These are phyloP conservation scores for Phylloporus arenicola DNA, from an alignment of 768 basidiomycete genomes.

Conservation along the genomic window DNA sequence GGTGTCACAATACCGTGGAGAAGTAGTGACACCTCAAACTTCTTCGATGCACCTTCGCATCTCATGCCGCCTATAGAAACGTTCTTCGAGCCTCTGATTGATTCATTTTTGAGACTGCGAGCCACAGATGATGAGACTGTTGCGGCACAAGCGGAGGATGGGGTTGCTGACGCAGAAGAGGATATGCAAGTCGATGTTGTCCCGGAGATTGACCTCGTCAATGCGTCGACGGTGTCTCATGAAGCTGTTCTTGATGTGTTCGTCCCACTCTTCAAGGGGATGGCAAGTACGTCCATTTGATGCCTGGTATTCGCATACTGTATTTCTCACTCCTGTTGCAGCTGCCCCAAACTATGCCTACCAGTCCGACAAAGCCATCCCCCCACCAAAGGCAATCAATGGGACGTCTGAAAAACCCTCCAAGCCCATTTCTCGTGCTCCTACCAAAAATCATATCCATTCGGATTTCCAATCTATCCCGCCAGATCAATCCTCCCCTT, in stretches of 20 bases:
- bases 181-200: slow-evolving; percentile 40
- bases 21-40: slow-evolving; percentile 38
- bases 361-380: slow-evolving; percentile 8
- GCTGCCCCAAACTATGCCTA: slow-evolving; percentile 23
- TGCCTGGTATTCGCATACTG: neutral
- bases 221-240: slow-evolving; percentile 35
- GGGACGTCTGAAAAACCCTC: slow-evolving; percentile 11
- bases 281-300: slow-evolving; percentile 36
- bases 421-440: slow-evolving; percentile 8
- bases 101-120: slow-evolving; percentile 39
- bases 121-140: slow-evolving; percentile 16
- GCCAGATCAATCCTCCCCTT: slow-evolving; percentile 11
- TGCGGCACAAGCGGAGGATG: slow-evolving; percentile 15
- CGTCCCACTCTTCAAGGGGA: slow-evolving; percentile 54
- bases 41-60: slow-evolving; percentile 70
- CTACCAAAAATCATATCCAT: slow-evolving; percentile 18
- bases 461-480: slow-evolving; percentile 10
- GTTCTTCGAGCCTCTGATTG: slow-evolving; percentile 63
- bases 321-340: slow-evolving; percentile 9
- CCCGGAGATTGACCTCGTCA: slow-evolving; percentile 15
- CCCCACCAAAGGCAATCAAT: slow-evolving; percentile 13
- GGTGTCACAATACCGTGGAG: slow-evolving; percentile 29
- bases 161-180: slow-evolving; percentile 33
- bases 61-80: slow-evolving; percentile 68
- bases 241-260: slow-evolving; percentile 56